These are phyloP conservation scores for Cyclostephanos tholiformis DNA, from an alignment of 108 stramenopile species.

Conservation along the genomic window DNA sequence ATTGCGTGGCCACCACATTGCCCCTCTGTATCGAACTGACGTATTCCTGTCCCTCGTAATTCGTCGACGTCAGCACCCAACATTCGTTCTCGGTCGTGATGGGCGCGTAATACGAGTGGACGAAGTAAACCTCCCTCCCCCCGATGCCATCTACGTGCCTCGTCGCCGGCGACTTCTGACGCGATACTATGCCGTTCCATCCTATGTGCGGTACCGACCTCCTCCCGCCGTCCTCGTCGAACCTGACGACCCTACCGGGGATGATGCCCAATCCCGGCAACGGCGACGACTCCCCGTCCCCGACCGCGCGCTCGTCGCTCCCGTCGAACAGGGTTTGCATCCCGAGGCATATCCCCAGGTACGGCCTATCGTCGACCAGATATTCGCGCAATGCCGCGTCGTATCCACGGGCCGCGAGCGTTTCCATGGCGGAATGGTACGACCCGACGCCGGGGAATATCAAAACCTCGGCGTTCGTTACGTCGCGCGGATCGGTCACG, in stretches of 20 bases:
- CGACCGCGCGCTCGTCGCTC: slow-evolving; percentile 82
- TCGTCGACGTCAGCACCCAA: slow-evolving; percentile 90
- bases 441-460: slow-evolving; percentile 96
- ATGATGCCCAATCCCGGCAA: slow-evolving; percentile 92
- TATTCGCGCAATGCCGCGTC: slow-evolving; percentile 85
- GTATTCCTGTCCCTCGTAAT: slow-evolving; percentile 85
- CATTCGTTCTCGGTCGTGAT: slow-evolving; percentile 75
- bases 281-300: slow-evolving; percentile 40
- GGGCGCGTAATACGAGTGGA: slow-evolving; percentile 94
- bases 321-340: slow-evolving; percentile 97
- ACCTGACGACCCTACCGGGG: slow-evolving; percentile 87
- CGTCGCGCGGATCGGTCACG: slow-evolving; percentile 84
- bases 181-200: slow-evolving; percentile 93
- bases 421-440: slow-evolving; percentile 83
- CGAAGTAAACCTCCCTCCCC: slow-evolving; percentile 83
- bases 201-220: slow-evolving; percentile 96
- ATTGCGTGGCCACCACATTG: slow-evolving; percentile 93
- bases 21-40: slow-evolving; percentile 91
- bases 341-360: slow-evolving; percentile 98
- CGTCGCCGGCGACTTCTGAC: slow-evolving; percentile 76
- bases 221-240: slow-evolving; percentile 57
- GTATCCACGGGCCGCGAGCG: slow-evolving; percentile 72
- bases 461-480: slow-evolving; percentile 83
- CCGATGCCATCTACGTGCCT: too few relatives aligned
- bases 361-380: slow-evolving; percentile 80